Percentiles rank a stretch among this genome's conserved stretches.
Conservation (phyloP, 2,329 filamentous ascomycete species). For the Furcasterigmium sp. region DNA sequence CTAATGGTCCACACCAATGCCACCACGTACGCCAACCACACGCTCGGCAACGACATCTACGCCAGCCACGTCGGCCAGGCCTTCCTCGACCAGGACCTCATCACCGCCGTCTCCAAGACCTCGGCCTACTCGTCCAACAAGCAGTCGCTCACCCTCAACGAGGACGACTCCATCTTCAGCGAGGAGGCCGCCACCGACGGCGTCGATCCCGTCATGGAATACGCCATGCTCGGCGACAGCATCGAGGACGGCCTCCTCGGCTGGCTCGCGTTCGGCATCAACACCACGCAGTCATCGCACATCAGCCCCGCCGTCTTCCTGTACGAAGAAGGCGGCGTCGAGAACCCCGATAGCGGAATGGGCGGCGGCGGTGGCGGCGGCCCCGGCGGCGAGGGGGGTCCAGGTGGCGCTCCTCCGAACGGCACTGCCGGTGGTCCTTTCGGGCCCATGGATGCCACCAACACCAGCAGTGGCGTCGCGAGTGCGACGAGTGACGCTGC, state of each 20-base stretch:
- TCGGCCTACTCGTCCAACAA: conserved; percentile 40
- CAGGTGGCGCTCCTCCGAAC: conserved; percentile 5
- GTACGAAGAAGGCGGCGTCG: conserved; percentile 25
- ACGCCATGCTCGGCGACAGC: conserved; percentile 48
- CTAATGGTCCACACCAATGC: conserved; percentile 25
- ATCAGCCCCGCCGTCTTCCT: conserved; percentile 24
- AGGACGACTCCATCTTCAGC: conserved; percentile 41
- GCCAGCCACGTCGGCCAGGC: conserved; percentile 57
- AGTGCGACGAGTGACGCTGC: no score
- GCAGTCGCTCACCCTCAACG: conserved; percentile 40
- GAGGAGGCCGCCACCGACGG: conserved; percentile 39
- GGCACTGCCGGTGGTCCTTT: conserved; percentile 6
- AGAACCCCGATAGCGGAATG: conserved; percentile 16
- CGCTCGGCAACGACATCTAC: conserved; percentile 37
- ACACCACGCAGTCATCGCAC: conserved; percentile 18
- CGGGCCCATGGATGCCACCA: background rate
- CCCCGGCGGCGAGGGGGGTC: background rate
- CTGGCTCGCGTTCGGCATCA: conserved; percentile 49
- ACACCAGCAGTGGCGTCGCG: background rate
- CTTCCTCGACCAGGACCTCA: conserved; percentile 54
- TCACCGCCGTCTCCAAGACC: conserved; percentile 39
- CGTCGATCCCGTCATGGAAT: conserved; percentile 54
- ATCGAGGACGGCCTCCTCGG: conserved; percentile 45
- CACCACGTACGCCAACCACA: conserved; percentile 40
- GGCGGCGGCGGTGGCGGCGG: conserved; percentile 11